Evolutionary conservation across 164 flowering plant genomes (phyloP).

Genomic region (Magnolia kwangsiensis): DNA sequence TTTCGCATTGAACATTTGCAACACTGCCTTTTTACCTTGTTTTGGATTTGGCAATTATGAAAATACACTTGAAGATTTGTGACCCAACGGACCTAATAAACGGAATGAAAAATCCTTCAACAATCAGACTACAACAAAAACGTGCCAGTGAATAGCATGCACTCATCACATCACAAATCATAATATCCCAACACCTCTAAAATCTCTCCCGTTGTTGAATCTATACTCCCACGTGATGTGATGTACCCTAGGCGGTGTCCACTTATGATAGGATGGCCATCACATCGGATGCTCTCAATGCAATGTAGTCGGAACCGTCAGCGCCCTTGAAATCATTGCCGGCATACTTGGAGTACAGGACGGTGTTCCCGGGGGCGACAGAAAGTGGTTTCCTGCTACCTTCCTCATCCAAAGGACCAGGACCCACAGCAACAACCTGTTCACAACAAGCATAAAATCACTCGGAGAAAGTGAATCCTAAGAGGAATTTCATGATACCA

Average conservation of each 20-base stretch:
- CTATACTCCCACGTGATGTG: background rate
- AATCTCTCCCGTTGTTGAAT: background rate
- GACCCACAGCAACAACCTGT: constrained; percentile 83
- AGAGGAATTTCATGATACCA: background rate
- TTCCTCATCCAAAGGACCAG: constrained; percentile 79
- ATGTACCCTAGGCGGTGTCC: too few species aligned
- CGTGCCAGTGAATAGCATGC: too few species aligned
- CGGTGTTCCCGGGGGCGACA: constrained; percentile 58
- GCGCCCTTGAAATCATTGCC: constrained; percentile 83
- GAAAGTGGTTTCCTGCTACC: constrained; percentile 67
- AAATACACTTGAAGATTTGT: too few species aligned
- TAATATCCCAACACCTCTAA: background rate
- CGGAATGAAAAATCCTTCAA: too few species aligned
- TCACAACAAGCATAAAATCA: background rate
- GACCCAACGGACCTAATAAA: too few species aligned
- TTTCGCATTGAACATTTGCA: too few species aligned
- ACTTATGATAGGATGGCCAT: constrained; percentile 69
- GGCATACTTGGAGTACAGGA: constrained; percentile 84
- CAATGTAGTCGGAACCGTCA: constrained; percentile 81
- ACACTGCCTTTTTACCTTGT: too few species aligned
- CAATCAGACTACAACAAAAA: too few species aligned
- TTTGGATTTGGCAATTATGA: too few species aligned
- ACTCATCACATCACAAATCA: too few species aligned
- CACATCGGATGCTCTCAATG: constrained; percentile 71
- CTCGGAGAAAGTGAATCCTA: background rate